Conservation (phyloP, 805 yeast genomes). For the Blastobotrys chiropterorum region DNA sequence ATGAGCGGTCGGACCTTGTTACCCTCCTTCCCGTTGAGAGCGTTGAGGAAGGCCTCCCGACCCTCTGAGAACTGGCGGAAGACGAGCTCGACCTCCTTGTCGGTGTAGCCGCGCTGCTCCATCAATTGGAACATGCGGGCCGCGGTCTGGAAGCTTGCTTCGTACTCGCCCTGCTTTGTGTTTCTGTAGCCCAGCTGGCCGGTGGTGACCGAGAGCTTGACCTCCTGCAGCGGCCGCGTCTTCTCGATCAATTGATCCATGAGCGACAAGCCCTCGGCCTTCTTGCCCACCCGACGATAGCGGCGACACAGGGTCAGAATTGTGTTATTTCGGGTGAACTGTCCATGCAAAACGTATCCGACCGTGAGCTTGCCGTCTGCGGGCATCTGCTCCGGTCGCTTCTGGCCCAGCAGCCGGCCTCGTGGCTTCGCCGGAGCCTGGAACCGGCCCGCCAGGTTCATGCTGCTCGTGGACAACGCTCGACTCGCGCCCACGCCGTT, state of each 20-base stretch:
- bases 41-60: constrained; percentile 76
- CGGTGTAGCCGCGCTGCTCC: constrained; percentile 52
- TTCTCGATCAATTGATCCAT: constrained; percentile 57
- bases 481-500: neutral
- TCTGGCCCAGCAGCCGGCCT: neutral
- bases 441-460: neutral
- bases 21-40: constrained; percentile 88
- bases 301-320: constrained; percentile 63
- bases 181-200: constrained; percentile 89
- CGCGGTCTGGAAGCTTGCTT: constrained; percentile 83
- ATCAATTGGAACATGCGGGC: constrained; percentile 66
- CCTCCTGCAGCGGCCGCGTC: constrained; percentile 72
- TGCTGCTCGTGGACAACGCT: neutral
- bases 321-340: constrained; percentile 78
- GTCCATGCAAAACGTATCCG: constrained; percentile 68
- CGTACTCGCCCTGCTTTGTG: constrained; percentile 86
- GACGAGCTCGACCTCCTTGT: constrained; percentile 65
- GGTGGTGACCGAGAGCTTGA: constrained; percentile 60
- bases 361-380: constrained; percentile 32
- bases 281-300: constrained; percentile 32
- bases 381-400: constrained; percentile 4
- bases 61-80: constrained; percentile 84
- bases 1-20: constrained; percentile 56
- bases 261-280: constrained; percentile 37
- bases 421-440: neutral